A percentile compares a stretch with the other conserved stretches of the same genome.
Evolutionary conservation across 169 alveolate genomes (phyloP).

Genomic region (Plasmodium knowlesi): DNA sequence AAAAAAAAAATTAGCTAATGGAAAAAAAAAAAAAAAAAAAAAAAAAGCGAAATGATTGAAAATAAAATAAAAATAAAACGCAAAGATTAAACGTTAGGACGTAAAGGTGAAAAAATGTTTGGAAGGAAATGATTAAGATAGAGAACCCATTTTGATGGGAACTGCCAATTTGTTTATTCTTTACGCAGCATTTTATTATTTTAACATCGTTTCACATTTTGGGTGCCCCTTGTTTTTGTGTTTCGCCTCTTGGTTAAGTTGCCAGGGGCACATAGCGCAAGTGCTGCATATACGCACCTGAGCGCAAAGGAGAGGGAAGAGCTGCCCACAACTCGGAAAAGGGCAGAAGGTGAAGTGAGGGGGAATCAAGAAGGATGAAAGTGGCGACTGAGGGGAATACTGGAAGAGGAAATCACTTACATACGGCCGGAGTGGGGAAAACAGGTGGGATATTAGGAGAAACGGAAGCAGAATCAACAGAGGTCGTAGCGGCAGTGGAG

Average conservation of each 20-base stretch:
- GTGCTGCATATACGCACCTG: neutral
- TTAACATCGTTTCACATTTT: neutral
- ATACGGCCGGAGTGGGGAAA: neutral
- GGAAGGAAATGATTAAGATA: neutral
- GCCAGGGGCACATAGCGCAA: neutral
- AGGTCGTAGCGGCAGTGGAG: neutral
- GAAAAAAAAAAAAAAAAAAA: constrained; percentile 7
- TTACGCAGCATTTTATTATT: neutral
- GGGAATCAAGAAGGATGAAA: neutral
- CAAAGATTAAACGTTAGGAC: neutral
- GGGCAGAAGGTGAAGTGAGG: neutral
- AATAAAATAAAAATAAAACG: neutral
- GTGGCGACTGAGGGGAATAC: neutral
- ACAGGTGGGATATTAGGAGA: neutral
- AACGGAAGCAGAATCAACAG: too few relatives aligned
- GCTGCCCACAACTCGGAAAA: too few relatives aligned
- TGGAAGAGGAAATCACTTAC: neutral
- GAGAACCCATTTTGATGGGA: neutral
- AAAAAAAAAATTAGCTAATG: neutral
- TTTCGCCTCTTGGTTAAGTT: neutral
- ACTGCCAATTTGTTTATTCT: neutral
- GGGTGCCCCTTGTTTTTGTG: neutral
- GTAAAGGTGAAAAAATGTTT: neutral
- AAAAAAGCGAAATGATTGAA: neutral
- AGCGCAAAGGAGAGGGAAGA: neutral